Evolutionary conservation across 2,329 filamentous ascomycete genomes (phyloP), one percentile per base, ranked within the genome.

Genomic region (Ophiostoma quercus): DNA sequence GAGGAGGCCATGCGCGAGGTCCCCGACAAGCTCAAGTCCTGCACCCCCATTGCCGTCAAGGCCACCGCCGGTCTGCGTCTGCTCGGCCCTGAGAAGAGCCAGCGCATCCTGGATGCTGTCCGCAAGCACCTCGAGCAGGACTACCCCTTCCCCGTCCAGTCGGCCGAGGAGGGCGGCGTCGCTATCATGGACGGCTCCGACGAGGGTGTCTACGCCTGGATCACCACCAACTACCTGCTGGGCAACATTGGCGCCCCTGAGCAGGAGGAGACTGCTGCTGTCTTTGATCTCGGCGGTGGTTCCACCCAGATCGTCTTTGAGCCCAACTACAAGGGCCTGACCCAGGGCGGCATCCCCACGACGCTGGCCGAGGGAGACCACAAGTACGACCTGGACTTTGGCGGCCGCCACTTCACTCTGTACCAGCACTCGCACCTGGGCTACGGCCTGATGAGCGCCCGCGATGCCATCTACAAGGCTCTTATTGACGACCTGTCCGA

Each of bases 281-380:
- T 97, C 71, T 97, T 99, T 77, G 95, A 99, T 78, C 90, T 99
- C 67, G 95, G 95, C 73, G 95, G 95, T 76, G 95, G 95, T 69
- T 97, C 94, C 29, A 99, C 96, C 16, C 95, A 99, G 82, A 97
- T 99, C 77, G 96, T 99, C 74, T 99, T 98, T 80, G 89, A 99
- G 83, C 96, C 96, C 29, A 96, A 90, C 68, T 99, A 97, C 81
- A 90, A 92, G 78, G 85, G 87, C 69, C 85, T 86, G 70, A 80
- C 86, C 69, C 83, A 85, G 67, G 91, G 92, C 72, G 94, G 93
- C 71, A 91, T 97, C 84, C 94, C 94, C 0, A 89, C 92, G 78
- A 90, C 89, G 78, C 85, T 99, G 76, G 86, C 89, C 22, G 90
- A 94, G 62, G 95, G 95, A 70, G 94, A 98, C 77, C 95, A 99